Percentiles rank a stretch among this genome's conserved stretches.
phyloP scores from a whole-genome alignment of 257 asterid genomes.

The Nicotiana paniculata region DNA sequence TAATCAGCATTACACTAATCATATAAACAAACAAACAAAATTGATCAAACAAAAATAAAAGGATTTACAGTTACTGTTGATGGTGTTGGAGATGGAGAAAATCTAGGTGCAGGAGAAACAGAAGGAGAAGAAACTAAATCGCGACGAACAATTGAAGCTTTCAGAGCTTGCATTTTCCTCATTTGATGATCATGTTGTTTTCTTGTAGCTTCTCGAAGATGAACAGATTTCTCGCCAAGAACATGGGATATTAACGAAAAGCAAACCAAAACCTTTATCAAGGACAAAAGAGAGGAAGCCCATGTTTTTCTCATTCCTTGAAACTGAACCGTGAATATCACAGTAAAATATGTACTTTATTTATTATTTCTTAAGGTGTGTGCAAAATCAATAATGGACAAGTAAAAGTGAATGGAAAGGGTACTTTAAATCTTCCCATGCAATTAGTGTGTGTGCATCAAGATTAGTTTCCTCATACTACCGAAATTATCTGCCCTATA shows the following conservation, averaged over 20 bases:
- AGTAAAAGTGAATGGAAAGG: too few species aligned
- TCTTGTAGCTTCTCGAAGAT: not conserved
- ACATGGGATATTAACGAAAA: not conserved
- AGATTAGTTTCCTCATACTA: too few species aligned
- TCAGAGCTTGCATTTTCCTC: slow-evolving; percentile 14
- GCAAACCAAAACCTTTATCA: not conserved
- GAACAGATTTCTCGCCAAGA: slow-evolving; percentile 12
- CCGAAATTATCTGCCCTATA: too few species aligned
- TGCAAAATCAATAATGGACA: too few species aligned
- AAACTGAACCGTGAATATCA: not conserved
- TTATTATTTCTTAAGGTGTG: too few species aligned
- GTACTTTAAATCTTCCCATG: too few species aligned
- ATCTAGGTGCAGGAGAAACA: not conserved
- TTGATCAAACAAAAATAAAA: too few species aligned
- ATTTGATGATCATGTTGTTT: slow-evolving; percentile 5
- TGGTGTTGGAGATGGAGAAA: slow-evolving; percentile 6
- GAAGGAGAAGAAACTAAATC: slow-evolving; percentile 13
- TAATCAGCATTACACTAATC: not conserved
- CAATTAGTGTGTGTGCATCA: too few species aligned
- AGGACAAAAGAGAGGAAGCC: not conserved
- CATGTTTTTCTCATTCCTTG: not conserved
- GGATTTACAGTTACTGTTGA: slow-evolving; percentile 9
- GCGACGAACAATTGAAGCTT: slow-evolving; percentile 21
- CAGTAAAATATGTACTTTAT: too few species aligned
- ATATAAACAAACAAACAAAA: not conserved